A percentile compares a stretch with the other conserved stretches of the same genome.
Evolutionary conservation across 768 basidiomycete species (phyloP).

Genomic region (Termitomyces eurrhizus): DNA sequence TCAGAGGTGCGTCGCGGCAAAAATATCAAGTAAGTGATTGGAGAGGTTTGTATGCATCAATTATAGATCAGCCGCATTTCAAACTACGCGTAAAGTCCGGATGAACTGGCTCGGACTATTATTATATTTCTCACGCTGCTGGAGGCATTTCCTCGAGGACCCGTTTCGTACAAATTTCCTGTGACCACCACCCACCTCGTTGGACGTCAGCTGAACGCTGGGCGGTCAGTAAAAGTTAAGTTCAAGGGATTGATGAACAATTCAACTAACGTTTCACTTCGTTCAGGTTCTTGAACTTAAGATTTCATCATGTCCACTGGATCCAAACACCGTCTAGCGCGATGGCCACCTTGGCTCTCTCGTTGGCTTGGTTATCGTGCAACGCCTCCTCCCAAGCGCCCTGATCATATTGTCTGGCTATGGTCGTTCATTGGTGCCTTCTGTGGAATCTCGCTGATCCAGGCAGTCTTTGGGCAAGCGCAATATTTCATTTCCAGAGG

Average conservation of each 20-base stretch:
- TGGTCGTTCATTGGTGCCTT: constrained; percentile 56
- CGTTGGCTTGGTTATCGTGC: constrained; percentile 44
- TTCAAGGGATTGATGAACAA: neutral
- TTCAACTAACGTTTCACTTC: neutral
- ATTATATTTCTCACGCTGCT: neutral
- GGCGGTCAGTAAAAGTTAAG: neutral
- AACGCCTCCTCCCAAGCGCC: constrained; percentile 24
- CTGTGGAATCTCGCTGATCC: constrained; percentile 44
- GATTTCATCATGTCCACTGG: neutral
- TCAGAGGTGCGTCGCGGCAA: neutral
- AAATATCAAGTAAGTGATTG: neutral
- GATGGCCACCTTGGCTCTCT: constrained; percentile 32
- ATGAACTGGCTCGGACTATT: neutral
- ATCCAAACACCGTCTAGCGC: constrained; percentile 24
- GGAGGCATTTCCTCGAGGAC: neutral
- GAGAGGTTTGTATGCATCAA: too few species aligned
- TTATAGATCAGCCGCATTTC: neutral
- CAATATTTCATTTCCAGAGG: constrained; percentile 42
- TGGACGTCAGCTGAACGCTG: neutral
- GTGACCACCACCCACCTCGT: neutral
- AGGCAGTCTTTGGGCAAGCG: constrained; percentile 45
- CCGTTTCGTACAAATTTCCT: neutral
- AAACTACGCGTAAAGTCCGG: neutral
- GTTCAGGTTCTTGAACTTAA: neutral
- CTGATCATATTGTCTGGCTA: constrained; percentile 37